Conservation (phyloP, 2,329 filamentous ascomycete genomes). For the Daldinia sp. region DNA sequence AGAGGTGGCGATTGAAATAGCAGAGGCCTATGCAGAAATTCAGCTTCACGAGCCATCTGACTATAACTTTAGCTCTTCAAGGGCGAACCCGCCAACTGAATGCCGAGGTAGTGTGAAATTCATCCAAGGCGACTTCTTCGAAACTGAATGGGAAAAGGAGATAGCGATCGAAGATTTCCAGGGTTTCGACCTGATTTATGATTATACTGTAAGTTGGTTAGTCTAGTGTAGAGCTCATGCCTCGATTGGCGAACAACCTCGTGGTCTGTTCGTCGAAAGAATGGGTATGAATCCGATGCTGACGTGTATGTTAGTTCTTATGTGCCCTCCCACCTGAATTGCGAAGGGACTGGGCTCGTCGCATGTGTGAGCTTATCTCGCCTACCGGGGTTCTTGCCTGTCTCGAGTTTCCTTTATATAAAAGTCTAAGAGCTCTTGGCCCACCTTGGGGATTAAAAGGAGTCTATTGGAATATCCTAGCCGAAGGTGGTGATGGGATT, state of each 20-base stretch:
- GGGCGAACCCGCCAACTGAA: too few relatives aligned
- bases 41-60: conserved; percentile 19
- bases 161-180: conserved; percentile 11
- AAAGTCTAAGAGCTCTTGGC: conserved; percentile 19
- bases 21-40: conserved; percentile 13
- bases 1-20: conserved; percentile 14
- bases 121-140: conserved; percentile 29
- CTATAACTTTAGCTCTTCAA: conserved; percentile 19
- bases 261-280: not conserved
- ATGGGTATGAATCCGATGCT: not conserved
- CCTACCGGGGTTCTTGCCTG: conserved; percentile 24
- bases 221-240: too few relatives aligned
- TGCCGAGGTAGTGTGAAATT: conserved; percentile 15
- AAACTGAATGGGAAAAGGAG: conserved; percentile 19
- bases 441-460: conserved; percentile 31
- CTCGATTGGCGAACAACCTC: too few relatives aligned
- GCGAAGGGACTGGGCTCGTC: conserved; percentile 25
- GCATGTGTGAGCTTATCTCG: conserved; percentile 30
- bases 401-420: conserved; percentile 33
- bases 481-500: conserved; percentile 24
- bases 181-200: conserved; percentile 30
- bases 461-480: conserved; percentile 27
- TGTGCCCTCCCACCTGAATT: conserved; percentile 26
- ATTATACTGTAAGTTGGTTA: conserved; percentile 26
- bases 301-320: conserved; percentile 18